Evolutionary conservation across 2,329 filamentous ascomycete species (phyloP), one percentile per base, ranked within the genome.

Genomic region (Trichoderma sp.): DNA sequence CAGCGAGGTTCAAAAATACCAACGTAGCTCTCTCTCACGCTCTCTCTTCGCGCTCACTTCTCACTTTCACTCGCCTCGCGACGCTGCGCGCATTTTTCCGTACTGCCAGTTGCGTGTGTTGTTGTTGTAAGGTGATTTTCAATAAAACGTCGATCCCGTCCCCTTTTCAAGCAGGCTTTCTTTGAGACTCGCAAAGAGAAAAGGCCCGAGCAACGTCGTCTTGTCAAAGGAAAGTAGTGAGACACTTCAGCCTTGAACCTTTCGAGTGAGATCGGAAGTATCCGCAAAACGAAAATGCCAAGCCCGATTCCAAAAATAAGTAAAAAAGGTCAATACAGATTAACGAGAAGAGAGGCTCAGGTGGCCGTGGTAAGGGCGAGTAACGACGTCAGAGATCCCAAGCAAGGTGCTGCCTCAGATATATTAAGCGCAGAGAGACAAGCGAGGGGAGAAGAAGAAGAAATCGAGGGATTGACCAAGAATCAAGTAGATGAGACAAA

Each of bases 21-120:
- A 30, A 28, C 28, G 54, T 28, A 21, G 14, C 21, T 59, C 56
- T 59, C 56, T 43, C 39, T 43, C 18, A 43, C 39, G 16, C 39
- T 43, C 39, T 43, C 39, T 26, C 56, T 59, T 59, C 56, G 56
- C 34, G 34, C 56, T 61, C 39, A 34, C 59, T 49, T 61, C 26
- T 61, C 56, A 37, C 34, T 26, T 37, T 52, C 8, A 43, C 54
- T 49, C 52, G 54, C 63, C 55, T 58, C 63, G 32, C 34, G 39
- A 30, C 11, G 56, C 28, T 26, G 30, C 28, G 65, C 56, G 56
- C 65, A 67, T 67, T 34, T 54, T 67, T 26, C 21, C 54, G 37
- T 59, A 32, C 30, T 55, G 21, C n/a, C 28, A n/a, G 34, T 37
- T 46, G 54, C 63, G 28, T 39, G 63, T 49, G 39, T 39, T 54